Evolutionary conservation across 169 alveolate genomes (phyloP).

Genomic region (Ichthyophthirius multifiliis): DNA sequence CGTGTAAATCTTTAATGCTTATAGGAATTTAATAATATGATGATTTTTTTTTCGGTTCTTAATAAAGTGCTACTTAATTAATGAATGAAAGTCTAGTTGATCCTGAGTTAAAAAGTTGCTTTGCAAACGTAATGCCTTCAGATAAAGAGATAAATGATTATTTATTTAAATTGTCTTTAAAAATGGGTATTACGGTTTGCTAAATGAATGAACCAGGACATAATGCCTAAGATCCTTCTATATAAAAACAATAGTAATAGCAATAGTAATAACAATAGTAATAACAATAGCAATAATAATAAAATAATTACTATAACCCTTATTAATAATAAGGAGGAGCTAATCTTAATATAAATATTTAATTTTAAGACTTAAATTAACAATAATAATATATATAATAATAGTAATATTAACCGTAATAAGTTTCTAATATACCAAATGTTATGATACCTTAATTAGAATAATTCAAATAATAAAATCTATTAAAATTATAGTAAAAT

Average conservation of each 20-base stretch:
- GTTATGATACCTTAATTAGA: not conserved
- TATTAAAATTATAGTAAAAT: not conserved
- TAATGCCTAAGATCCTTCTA: not conserved
- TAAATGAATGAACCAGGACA: constrained; percentile 35
- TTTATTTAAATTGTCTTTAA: constrained; percentile 14
- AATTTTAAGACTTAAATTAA: not conserved
- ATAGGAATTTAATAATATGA: constrained; percentile 31
- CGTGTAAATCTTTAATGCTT: constrained; percentile 16
- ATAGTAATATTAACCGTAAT: not conserved
- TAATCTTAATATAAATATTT: not conserved
- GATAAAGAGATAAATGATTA: constrained; percentile 28
- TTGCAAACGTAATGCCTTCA: constrained; percentile 21
- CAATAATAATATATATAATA: not conserved
- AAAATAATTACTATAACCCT: not conserved
- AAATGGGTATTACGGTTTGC: constrained; percentile 22
- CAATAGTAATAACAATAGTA: not conserved
- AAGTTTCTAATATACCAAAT: too few relatives aligned
- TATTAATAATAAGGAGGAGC: not conserved
- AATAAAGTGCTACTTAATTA: not conserved
- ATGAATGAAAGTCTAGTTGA: constrained; percentile 17
- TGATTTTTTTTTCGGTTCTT: constrained; percentile 39
- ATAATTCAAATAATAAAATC: too few relatives aligned
- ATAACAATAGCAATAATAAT: not conserved
- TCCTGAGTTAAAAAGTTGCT: constrained; percentile 12
- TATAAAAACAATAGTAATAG: not conserved